Evolutionary conservation across 2,329 filamentous ascomycete species (phyloP).

Genomic region (Colletotrichum karsti): DNA sequence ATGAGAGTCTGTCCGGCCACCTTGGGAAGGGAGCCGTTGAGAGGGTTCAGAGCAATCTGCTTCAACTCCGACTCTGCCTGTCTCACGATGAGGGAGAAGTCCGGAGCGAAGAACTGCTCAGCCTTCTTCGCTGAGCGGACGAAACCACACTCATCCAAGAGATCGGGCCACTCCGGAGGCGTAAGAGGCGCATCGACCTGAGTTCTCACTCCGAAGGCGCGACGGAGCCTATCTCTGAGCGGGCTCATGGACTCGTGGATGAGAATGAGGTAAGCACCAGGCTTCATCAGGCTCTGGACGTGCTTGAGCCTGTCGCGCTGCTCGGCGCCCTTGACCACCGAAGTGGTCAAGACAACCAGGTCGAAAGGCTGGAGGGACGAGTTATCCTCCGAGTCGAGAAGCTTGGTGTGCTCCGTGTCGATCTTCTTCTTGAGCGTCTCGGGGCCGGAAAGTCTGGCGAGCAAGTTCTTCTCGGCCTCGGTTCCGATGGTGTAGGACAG

Average conservation of each 20-base stretch:
- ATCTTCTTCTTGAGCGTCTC: constrained; percentile 34
- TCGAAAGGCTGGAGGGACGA: constrained; percentile 36
- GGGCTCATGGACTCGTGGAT: constrained; percentile 34
- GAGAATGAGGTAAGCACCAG: constrained; percentile 38
- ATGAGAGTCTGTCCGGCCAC: constrained; percentile 40
- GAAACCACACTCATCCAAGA: constrained; percentile 44
- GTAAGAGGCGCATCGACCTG: constrained; percentile 24
- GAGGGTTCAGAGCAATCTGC: constrained; percentile 28
- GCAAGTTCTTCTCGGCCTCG: constrained; percentile 34
- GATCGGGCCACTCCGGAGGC: constrained; percentile 42
- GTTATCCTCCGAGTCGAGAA: constrained; percentile 43
- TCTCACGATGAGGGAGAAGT: constrained; percentile 46
- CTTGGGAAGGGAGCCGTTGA: not conserved
- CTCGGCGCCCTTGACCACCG: constrained; percentile 40
- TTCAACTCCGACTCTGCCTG: constrained; percentile 40
- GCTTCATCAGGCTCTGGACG: constrained; percentile 37
- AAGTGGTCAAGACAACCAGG: constrained; percentile 37
- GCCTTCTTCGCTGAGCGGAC: constrained; percentile 37
- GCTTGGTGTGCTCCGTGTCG: constrained; percentile 31
- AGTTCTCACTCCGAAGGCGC: not conserved
- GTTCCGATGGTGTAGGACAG: constrained; percentile 40
- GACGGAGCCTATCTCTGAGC: constrained; percentile 31
- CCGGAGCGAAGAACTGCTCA: constrained; percentile 40
- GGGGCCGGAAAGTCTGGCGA: constrained; percentile 28
- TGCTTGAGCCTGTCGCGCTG: constrained; percentile 35